Evolutionary conservation across 139 green algal genomes (phyloP).

Genomic region (Chlamydomonas incerta): DNA sequence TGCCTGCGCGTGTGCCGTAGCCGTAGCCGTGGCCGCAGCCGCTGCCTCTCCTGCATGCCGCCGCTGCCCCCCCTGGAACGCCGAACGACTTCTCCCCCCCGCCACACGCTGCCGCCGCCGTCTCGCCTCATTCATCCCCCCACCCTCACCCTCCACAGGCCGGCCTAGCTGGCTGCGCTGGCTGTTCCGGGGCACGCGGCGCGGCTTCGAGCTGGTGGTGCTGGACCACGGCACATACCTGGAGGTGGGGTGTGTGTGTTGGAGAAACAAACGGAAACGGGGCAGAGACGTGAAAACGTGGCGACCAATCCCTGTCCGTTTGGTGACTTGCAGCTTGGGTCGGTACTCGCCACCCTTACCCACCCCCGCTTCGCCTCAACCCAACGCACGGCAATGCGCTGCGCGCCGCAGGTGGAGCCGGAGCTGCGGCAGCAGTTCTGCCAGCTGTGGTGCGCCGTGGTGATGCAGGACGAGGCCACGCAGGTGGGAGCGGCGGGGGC

Average conservation of each 20-base stretch:
- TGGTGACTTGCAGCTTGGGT: too few species aligned
- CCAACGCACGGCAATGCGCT: too few species aligned
- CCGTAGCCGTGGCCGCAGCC: too few species aligned
- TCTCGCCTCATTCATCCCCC: neutral
- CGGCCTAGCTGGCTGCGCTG: constrained; percentile 49
- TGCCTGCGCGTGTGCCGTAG: too few species aligned
- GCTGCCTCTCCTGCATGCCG: too few species aligned
- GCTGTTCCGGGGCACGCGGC: constrained; percentile 58
- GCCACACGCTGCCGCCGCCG: neutral
- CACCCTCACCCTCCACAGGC: neutral
- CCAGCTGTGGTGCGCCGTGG: constrained; percentile 77
- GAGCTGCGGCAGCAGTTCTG: constrained; percentile 76
- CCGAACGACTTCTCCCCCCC: too few species aligned
- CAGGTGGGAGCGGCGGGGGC: too few species aligned
- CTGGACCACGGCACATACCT: constrained; percentile 91
- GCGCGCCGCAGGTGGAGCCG: constrained; percentile 37
- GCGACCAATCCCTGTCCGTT: too few species aligned
- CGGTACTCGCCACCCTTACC: too few species aligned
- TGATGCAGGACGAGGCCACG: constrained; percentile 38
- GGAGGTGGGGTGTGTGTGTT: constrained; percentile 37
- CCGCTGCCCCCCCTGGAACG: too few species aligned
- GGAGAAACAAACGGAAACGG: neutral
- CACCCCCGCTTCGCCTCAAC: neutral
- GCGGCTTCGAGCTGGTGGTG: constrained; percentile 84
- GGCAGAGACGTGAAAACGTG: too few species aligned